Percentiles rank a stretch among this genome's conserved stretches.
Evolutionary conservation across 2,329 filamentous ascomycete genomes (phyloP).

Genomic region (Monascus ruber): DNA sequence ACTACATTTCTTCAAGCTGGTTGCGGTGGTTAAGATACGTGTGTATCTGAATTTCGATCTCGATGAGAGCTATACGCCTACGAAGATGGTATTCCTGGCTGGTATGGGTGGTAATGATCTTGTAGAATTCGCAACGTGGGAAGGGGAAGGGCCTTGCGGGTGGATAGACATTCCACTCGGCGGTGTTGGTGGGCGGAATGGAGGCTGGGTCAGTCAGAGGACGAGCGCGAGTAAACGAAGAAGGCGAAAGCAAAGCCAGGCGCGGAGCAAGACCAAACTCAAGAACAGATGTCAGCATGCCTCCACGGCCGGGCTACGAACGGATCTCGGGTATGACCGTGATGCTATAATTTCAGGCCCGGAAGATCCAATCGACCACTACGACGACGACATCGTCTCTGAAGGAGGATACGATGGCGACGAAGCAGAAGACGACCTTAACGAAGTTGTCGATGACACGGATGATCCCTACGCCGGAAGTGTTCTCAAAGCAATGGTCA

Average conservation of each 20-base stretch:
- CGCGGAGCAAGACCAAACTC: neutral
- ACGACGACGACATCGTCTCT: slow-evolving; percentile 7
- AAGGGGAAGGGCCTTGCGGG: slow-evolving; percentile 65
- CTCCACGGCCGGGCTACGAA: neutral
- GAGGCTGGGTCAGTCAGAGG: slow-evolving; percentile 11
- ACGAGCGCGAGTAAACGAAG: slow-evolving; percentile 4
- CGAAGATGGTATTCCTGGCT: slow-evolving; percentile 76
- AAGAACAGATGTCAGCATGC: neutral
- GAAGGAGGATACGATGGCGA: neutral
- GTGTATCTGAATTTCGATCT: slow-evolving; percentile 72
- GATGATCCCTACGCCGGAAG: slow-evolving; percentile 47
- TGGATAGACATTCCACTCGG: slow-evolving; percentile 78
- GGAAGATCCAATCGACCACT: slow-evolving; percentile 9
- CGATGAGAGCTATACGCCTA: slow-evolving; percentile 95
- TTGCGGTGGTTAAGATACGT: slow-evolving; percentile 40
- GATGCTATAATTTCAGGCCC: neutral
- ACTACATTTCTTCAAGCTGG: slow-evolving; percentile 49
- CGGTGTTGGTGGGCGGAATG: slow-evolving; percentile 43
- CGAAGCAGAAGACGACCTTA: slow-evolving; percentile 13
- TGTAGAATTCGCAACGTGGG: slow-evolving; percentile 73
- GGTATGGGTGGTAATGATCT: slow-evolving; percentile 88
- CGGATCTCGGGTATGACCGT: neutral
- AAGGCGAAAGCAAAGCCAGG: neutral
- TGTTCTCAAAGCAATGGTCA: slow-evolving; percentile 74
- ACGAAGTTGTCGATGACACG: slow-evolving; percentile 12